Base-by-base conservation (phyloP, 805 yeast species). In the Candida patagonica region DNA sequence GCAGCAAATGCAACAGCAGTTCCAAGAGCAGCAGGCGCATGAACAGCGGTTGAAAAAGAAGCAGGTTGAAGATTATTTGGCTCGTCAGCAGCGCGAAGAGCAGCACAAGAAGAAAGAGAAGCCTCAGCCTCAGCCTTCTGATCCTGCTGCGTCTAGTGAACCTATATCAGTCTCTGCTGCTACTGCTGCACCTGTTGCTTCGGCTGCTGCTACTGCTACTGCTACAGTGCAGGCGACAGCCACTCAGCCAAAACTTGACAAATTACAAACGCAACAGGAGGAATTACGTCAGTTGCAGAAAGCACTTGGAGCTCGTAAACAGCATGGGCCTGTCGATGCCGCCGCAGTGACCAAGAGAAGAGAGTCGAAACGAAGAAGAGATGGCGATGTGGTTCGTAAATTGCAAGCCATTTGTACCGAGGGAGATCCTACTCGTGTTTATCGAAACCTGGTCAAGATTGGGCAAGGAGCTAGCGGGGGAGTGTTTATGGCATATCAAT, bases 381-480 rank as follows among this genome's bases (percentile, higher is more conserved):
- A 84, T 50, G 76, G 71, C 37, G 84, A 82, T 53, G 78, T 84
- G 12, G 71, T 84, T 48, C 73, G 75, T 34, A 81, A 77, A 51
- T 66, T 92, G 37, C 68, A 73, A 41, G 74, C 77, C 29, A 88
- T 88, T 35, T 89, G 96, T 54, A 71, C 86, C 1, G 77, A 74
- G 24, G 92, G 88, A 6, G 94, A 92, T 61, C 98, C 98, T 9
- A 73, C 76, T 24, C 67, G 66, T 40, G 57, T 73, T 36, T 92
- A 84, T 60, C 66, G 68, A 33, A 78, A 77, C 54, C 67, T 64
- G 44, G 43, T 57, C 15, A 63, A 64, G 51, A 61, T 66, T 36
- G 99, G 99, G 13, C 97, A 92, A 64, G 99, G 99, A 54, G 99
- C 99, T 0, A 76, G 88, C 47, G 99, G 98, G 15, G 86, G 94